Conservation (phyloP, 257 asterid genomes). For the Fraxinus cuspidata region DNA sequence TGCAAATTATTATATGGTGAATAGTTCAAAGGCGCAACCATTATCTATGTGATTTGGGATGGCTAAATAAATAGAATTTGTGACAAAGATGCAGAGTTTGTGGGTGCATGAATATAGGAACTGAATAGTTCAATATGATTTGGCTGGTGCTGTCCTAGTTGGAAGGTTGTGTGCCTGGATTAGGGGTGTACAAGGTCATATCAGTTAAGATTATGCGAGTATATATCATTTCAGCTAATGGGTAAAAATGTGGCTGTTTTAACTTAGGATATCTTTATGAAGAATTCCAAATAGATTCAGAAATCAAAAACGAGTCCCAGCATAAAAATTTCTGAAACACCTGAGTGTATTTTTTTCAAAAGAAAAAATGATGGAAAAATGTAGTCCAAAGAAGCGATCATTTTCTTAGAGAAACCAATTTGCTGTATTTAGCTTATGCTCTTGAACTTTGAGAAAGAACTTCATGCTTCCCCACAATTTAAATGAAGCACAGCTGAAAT, state of each 20-base stretch:
- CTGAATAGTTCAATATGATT: background rate
- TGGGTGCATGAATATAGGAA: background rate
- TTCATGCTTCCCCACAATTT: background rate
- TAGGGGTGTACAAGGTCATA: background rate
- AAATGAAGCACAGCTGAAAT: background rate
- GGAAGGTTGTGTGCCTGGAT: background rate
- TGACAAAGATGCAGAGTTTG: background rate
- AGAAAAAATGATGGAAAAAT: background rate
- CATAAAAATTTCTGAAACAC: background rate
- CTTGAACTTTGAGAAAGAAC: background rate
- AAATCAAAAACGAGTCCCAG: background rate
- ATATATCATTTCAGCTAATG: background rate
- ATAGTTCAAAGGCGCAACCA: background rate
- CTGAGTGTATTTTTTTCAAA: background rate
- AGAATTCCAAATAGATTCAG: background rate
- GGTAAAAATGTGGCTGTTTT: background rate
- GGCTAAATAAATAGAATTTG: background rate
- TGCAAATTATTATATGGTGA: background rate
- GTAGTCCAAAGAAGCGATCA: background rate
- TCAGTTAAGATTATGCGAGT: background rate
- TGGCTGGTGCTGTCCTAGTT: background rate
- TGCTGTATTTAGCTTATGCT: background rate
- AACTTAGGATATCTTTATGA: background rate
- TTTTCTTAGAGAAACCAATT: background rate
- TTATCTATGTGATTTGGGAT: background rate